phyloP scores from a whole-genome alignment of 768 basidiomycete species.

The Lactarius sanguifluus region DNA sequence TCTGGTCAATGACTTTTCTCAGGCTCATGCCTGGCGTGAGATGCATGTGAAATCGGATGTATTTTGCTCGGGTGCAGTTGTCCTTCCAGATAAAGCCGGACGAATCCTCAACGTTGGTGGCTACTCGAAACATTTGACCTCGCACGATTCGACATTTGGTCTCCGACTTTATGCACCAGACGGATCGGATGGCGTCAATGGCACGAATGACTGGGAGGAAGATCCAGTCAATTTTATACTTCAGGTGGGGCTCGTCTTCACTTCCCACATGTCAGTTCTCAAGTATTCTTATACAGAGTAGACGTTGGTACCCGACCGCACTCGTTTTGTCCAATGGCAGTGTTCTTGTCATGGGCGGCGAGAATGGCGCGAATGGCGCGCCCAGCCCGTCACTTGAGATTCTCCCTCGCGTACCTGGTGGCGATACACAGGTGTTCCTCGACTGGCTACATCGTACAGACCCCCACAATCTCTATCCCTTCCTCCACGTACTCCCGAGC shows the following conservation, averaged over 20 bases:
- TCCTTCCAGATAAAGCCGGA: constrained; percentile 71
- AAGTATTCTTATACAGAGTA: constrained; percentile 39
- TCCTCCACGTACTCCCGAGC: constrained; percentile 68
- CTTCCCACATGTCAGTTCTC: not conserved
- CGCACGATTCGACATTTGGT: too few relatives aligned
- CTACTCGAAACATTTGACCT: constrained; percentile 66
- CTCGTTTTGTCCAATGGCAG: constrained; percentile 72
- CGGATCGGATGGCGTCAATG: constrained; percentile 64
- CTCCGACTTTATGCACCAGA: constrained; percentile 72
- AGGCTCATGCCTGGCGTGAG: constrained; percentile 67
- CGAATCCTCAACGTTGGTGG: constrained; percentile 67
- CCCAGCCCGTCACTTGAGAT: constrained; percentile 71
- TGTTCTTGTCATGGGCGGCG: constrained; percentile 72
- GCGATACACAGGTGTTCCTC: constrained; percentile 56
- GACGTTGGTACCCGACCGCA: constrained; percentile 73
- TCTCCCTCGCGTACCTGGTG: constrained; percentile 65
- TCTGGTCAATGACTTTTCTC: constrained; percentile 43
- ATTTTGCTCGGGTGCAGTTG: constrained; percentile 73
- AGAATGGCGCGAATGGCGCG: constrained; percentile 64
- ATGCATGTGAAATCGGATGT: constrained; percentile 80
- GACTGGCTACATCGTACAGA: constrained; percentile 71
- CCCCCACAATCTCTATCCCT: constrained; percentile 80
- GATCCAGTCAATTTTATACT: constrained; percentile 54
- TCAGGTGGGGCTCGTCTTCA: constrained; percentile 45
- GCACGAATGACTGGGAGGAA: constrained; percentile 81